phyloP scores from a whole-genome alignment of 1,284 basidiomycete genomes.

The Somion occarium region DNA sequence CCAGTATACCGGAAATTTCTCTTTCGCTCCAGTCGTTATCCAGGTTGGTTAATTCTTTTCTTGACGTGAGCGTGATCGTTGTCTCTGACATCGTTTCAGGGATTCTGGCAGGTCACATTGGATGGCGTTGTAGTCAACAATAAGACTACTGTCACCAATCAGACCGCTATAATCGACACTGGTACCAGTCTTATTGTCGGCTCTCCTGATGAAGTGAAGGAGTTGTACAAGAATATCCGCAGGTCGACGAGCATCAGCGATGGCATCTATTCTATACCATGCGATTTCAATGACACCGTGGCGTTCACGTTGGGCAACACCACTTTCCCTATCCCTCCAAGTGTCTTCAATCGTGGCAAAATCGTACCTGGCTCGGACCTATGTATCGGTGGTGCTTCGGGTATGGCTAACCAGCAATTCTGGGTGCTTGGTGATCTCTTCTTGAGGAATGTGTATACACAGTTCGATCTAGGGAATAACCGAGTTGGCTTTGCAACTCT shows the following conservation, averaged over 20 bases:
- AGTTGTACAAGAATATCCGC: conserved; percentile 34
- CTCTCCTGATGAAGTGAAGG: conserved; percentile 32
- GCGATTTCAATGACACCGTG: conserved; percentile 13
- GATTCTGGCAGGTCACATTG: conserved; percentile 6
- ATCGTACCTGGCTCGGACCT: background rate
- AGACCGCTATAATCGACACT: conserved; percentile 30
- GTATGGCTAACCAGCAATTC: conserved; percentile 12
- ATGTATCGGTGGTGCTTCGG: conserved; percentile 22
- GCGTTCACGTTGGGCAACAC: conserved; percentile 18
- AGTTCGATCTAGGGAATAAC: conserved; percentile 19
- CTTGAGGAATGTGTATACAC: conserved; percentile 20
- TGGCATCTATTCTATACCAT: conserved; percentile 23
- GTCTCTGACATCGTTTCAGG: background rate
- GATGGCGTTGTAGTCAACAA: conserved; percentile 10
- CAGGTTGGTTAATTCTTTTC: conserved; percentile 12
- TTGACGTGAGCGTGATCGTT: background rate
- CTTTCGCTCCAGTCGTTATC: conserved; percentile 18
- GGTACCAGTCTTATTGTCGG: conserved; percentile 44
- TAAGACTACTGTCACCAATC: conserved; percentile 9
- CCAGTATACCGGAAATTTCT: conserved; percentile 18
- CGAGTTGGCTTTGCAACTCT: conserved; percentile 21
- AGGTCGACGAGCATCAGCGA: conserved; percentile 22
- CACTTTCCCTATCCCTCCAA: conserved; percentile 9
- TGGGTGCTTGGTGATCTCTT: conserved; percentile 25
- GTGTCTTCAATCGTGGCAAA: conserved; percentile 7